phyloP scores from a whole-genome alignment of 306 rosid genomes.

The Pterocarpus macrocarpus region DNA sequence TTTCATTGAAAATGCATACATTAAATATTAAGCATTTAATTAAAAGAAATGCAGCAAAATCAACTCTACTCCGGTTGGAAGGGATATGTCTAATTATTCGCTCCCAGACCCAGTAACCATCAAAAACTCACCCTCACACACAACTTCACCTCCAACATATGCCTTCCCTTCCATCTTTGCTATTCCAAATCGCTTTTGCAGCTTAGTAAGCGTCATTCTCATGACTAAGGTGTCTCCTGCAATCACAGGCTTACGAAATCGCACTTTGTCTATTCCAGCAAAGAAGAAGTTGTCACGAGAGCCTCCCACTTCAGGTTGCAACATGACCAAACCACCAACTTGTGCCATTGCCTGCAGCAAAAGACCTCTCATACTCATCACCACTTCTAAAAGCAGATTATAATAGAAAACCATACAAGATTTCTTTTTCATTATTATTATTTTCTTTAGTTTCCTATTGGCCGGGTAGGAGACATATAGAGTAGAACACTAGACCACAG shows the following conservation, averaged over 20 bases:
- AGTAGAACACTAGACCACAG: too few species aligned
- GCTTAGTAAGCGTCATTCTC: conserved; percentile 88
- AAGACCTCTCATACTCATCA: conserved; percentile 30
- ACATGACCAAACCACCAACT: conserved; percentile 92
- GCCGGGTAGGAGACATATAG: too few species aligned
- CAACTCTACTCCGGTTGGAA: conserved; percentile 25
- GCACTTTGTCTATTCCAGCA: conserved; percentile 91
- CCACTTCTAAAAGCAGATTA: neutral
- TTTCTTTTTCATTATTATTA: neutral
- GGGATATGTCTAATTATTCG: conserved; percentile 37
- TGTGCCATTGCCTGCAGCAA: conserved; percentile 92
- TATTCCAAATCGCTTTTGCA: conserved; percentile 87
- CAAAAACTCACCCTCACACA: conserved; percentile 91
- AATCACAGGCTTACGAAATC: conserved; percentile 89
- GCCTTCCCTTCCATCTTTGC: conserved; percentile 98
- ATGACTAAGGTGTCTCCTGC: conserved; percentile 95
- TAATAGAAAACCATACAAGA: neutral
- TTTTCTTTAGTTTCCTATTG: too few species aligned
- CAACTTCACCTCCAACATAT: conserved; percentile 90
- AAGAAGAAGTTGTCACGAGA: conserved; percentile 88
- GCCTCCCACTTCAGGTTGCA: conserved; percentile 93
- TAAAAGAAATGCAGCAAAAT: conserved; percentile 36
- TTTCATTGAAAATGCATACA: conserved; percentile 31
- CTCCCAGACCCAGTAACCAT: conserved; percentile 77
- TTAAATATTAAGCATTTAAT: neutral